Evolutionary conservation across 352 stramenopile species (phyloP), one percentile per base, ranked within the genome.

Genomic region (Pythium coloratum): DNA sequence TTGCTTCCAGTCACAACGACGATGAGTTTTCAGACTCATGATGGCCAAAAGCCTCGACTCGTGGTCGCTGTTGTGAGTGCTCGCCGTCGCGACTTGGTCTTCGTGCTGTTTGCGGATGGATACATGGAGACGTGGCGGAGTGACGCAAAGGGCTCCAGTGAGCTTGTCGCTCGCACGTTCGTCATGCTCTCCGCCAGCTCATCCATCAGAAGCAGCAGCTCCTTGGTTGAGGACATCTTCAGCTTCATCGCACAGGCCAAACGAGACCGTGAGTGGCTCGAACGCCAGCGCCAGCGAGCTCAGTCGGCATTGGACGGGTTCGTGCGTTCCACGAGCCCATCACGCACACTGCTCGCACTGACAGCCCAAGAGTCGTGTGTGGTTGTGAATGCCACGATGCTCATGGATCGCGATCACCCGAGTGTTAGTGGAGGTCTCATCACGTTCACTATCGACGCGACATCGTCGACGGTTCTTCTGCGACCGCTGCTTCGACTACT

Each of bases 371-470:
- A 40, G 40, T 61, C 56, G 14, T 62, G 51, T 33, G 38, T 71
- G 5, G 57, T 66, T 0, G 51, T 62, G 12, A 71, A 71, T 42
- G 50, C 47, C 13, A 62, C 56, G 6, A 70, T 70, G 64, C 26
- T 70, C 33, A 55, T 9, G 9, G 47, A 64, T 2, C 8, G 14
- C 6, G 46, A 63, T 32, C 40, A 20, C 14, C 33, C 42, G 1
- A 49, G 40, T 13, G 20, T 30, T 4, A 42, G 55, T 10, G 33
- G 42, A 8, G 62, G 55, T 12, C 55, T 69, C 3, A 14, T 63
- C n/a, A 26, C 47, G 7, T 65, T 55, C 6, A n/a, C 60, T 14
- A 47, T 65, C 18, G 46, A 58, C n/a, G 34, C 28, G 6, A 50
- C 44, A 1, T 3, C 46, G 6, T 6, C 46, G 32, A n/a, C 8